Evolutionary conservation across 768 basidiomycete species (phyloP).

Genomic region (Amanita rimosa): DNA sequence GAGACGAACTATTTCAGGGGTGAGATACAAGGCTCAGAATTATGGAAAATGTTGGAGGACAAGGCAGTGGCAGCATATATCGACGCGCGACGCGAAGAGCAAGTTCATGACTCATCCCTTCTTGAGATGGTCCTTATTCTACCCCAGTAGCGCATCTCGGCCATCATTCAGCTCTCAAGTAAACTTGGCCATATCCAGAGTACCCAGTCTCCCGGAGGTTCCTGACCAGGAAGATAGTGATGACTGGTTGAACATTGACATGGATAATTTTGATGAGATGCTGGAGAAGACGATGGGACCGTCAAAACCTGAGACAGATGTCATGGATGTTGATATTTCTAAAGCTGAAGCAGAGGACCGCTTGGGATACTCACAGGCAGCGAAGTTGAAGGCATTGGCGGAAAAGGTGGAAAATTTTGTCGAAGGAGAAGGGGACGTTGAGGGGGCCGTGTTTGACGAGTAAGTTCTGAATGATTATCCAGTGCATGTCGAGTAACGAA

Average conservation of each 20-base stretch:
- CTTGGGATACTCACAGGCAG: slow-evolving; percentile 53
- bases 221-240: slow-evolving; percentile 55
- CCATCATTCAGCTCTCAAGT: slow-evolving; percentile 71
- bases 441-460: slow-evolving; percentile 89
- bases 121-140: background rate
- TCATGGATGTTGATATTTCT: slow-evolving; percentile 39
- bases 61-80: slow-evolving; percentile 63
- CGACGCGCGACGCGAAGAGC: slow-evolving; percentile 56
- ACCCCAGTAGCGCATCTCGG: slow-evolving; percentile 41
- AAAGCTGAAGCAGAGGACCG: slow-evolving; percentile 32
- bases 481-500: slow-evolving; percentile 3
- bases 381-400: slow-evolving; percentile 65
- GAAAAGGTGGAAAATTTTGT: slow-evolving; percentile 85
- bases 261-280: slow-evolving; percentile 65
- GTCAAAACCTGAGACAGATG: slow-evolving; percentile 13
- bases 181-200: slow-evolving; percentile 44
- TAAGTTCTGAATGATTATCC: slow-evolving; percentile 27
- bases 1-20: slow-evolving; percentile 67
- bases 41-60: slow-evolving; percentile 65
- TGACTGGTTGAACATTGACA: slow-evolving; percentile 78
- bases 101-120: slow-evolving; percentile 18
- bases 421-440: slow-evolving; percentile 77
- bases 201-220: slow-evolving; percentile 17
- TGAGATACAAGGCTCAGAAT: slow-evolving; percentile 65
- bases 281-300: slow-evolving; percentile 35